A percentile compares a stretch with the other conserved stretches of the same genome.
Conservation (phyloP, 805 yeast genomes). For the Barnettozyma pratensis region DNA sequence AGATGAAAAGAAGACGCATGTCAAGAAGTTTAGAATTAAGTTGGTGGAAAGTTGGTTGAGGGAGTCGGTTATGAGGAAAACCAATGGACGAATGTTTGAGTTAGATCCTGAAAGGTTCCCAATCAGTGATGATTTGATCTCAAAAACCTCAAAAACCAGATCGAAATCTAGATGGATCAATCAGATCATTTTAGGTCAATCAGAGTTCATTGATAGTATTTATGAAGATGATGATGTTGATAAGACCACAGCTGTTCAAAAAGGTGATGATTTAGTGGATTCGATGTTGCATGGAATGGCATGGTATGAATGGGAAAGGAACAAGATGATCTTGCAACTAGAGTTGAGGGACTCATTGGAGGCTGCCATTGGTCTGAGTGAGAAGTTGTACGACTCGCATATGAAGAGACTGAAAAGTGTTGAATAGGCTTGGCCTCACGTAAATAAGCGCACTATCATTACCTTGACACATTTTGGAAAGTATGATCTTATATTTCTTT, state of each 20-base stretch:
- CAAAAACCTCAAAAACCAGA: neutral
- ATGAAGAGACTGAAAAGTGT: constrained; percentile 1
- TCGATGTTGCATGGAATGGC: constrained; percentile 21
- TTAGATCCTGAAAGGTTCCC: constrained; percentile 11
- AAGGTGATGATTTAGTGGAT: constrained; percentile 25
- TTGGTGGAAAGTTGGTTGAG: constrained; percentile 19
- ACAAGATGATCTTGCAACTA: constrained; percentile 17
- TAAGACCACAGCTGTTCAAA: constrained; percentile 3
- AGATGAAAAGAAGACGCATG: constrained; percentile 5
- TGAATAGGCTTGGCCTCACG: neutral
- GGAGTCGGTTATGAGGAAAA: constrained; percentile 1
- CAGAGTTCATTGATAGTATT: neutral
- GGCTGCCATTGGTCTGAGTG: constrained; percentile 12
- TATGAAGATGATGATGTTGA: constrained; percentile 2
- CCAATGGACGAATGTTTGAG: constrained; percentile 2
- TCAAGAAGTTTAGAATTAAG: constrained; percentile 14
- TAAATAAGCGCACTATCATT: too few relatives aligned
- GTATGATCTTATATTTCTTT: too few relatives aligned
- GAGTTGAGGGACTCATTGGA: constrained; percentile 19
- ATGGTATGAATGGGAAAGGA: constrained; percentile 24
- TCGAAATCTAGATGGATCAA: constrained; percentile 17
- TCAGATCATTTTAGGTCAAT: constrained; percentile 10
- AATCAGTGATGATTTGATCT: neutral
- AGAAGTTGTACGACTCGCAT: constrained; percentile 15
- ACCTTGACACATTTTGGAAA: too few relatives aligned